Percentiles rank a stretch among this genome's conserved stretches.
These are phyloP conservation scores for Gelatoporia subvermispora DNA, from an alignment of 768 basidiomycete genomes.

Conservation along the genomic window DNA sequence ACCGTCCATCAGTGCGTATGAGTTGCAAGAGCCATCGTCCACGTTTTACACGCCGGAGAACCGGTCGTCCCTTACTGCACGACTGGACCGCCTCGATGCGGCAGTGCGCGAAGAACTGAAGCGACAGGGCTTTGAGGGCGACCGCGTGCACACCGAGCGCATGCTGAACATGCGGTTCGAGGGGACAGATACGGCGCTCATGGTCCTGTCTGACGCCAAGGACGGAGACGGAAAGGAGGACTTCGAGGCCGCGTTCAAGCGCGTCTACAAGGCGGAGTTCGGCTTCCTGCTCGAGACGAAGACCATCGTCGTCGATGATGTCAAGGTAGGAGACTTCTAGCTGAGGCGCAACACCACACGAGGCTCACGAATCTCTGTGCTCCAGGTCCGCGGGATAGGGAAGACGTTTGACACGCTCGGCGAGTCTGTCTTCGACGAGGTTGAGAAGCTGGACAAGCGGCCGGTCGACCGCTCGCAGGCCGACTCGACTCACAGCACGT, in stretches of 20 bases:
- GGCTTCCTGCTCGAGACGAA: slow-evolving; percentile 88
- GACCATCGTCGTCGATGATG: slow-evolving; percentile 81
- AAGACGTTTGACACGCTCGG: slow-evolving; percentile 84
- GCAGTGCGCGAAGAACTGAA: slow-evolving; percentile 64
- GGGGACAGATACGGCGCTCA: slow-evolving; percentile 88
- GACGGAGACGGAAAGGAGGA: slow-evolving; percentile 59
- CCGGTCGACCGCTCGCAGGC: slow-evolving; percentile 38
- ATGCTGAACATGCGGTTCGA: slow-evolving; percentile 93
- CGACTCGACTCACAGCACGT: slow-evolving; percentile 59
- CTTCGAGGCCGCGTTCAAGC: slow-evolving; percentile 75
- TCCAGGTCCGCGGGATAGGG: slow-evolving; percentile 80
- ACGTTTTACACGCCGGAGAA: slow-evolving; percentile 66
- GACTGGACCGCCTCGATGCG: slow-evolving; percentile 63
- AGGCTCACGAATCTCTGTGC: neutral
- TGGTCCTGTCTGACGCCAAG: slow-evolving; percentile 59
- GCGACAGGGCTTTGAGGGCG: slow-evolving; percentile 75
- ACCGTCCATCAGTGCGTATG: slow-evolving; percentile 55
- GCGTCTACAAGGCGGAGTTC: slow-evolving; percentile 80
- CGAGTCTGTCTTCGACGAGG: slow-evolving; percentile 72
- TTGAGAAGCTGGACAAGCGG: slow-evolving; percentile 45
- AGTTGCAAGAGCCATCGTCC: slow-evolving; percentile 87
- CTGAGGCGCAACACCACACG: too few relatives aligned
- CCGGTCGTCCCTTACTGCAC: slow-evolving; percentile 46
- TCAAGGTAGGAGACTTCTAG: slow-evolving; percentile 51
- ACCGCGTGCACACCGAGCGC: slow-evolving; percentile 69